These are phyloP conservation scores for Jackrogersella multiformis DNA, from an alignment of 495 filamentous ascomycete genomes.

Conservation along the genomic window DNA sequence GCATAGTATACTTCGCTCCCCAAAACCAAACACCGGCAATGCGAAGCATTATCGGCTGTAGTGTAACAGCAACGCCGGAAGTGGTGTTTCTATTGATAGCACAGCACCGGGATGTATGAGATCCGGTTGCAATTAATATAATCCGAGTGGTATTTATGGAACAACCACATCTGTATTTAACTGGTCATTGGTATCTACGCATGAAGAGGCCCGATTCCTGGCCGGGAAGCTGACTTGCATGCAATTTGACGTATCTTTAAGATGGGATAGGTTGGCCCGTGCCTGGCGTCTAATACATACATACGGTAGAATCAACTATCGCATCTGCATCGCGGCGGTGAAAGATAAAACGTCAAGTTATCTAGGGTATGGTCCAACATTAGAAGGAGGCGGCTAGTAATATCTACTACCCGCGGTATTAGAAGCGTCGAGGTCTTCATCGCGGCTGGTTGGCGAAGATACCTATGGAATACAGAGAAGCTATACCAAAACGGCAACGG, in stretches of 20 bases:
- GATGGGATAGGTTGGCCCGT: background rate
- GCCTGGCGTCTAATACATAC: background rate
- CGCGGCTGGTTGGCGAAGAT: conserved; percentile 10
- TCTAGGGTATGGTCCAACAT: background rate
- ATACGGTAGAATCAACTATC: background rate
- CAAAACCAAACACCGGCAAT: background rate
- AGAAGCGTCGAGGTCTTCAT: conserved; percentile 6
- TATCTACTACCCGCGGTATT: background rate
- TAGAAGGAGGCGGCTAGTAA: background rate
- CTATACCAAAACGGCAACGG: background rate
- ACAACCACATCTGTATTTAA: too few species aligned
- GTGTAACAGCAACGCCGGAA: conserved; percentile 1
- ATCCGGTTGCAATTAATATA: conserved; percentile 14
- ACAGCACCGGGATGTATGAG: conserved; percentile 12
- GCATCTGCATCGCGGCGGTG: background rate
- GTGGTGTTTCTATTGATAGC: conserved; percentile 16
- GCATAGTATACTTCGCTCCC: background rate
- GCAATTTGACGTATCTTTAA: background rate
- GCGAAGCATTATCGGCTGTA: background rate
- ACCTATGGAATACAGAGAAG: conserved; percentile 1
- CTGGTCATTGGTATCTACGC: background rate
- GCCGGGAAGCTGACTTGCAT: background rate
- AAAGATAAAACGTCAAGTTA: background rate
- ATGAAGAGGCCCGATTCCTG: conserved; percentile 5
- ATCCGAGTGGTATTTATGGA: conserved; percentile 12